Base-by-base conservation (phyloP, 2,329 filamentous ascomycete species). In the Botrytis tulipae region DNA sequence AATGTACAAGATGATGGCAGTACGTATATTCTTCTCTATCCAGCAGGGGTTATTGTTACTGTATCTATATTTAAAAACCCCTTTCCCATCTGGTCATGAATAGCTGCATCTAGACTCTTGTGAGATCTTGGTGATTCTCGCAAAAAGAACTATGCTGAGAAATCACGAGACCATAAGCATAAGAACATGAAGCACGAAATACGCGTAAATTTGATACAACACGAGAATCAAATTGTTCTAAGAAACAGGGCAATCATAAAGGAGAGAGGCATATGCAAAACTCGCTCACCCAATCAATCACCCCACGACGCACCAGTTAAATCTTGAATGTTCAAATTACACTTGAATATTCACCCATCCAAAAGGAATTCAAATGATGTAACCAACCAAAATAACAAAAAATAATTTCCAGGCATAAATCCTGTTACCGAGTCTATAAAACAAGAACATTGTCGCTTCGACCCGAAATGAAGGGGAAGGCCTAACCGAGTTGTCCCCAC, bases 391-490 rank as follows among this genome's bases (percentile, higher is more conserved):
- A 48, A 35, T 32, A 14, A 44, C 37, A 20, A n/a, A 42, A 29
- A 57, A 32, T 16, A 6, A 57, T 10, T 12, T 22, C 18, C 48
- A 42, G 37, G 66, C 18, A 57, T 57, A 57, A 68, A 68, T 68
- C 66, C 37, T 68, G 66, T 32, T 57, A n/a, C 48, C 48, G 37
- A 68, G 14, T 46, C 85, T 90, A 29, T 88, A 91, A 78, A 86
- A 89, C 14, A 90, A 93, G 84, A 85, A 3, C 87, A 89, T 75
- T 87, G 87, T 68, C 48, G 48, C 25, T 68, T 57, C 18, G 35
- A 57, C 20, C 9, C 18, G 66, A 44, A 57, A 69, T 69, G 66
- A 69, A 57, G 48, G 48, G 66, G 60, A 62, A 69, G n/a, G 18
- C 66, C 8, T 42, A 69, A 69, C 35, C 66, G 48, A 57, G 10